Evolutionary conservation across 768 basidiomycete species (phyloP).

Genomic region (Rhizopogon salebrosus): DNA sequence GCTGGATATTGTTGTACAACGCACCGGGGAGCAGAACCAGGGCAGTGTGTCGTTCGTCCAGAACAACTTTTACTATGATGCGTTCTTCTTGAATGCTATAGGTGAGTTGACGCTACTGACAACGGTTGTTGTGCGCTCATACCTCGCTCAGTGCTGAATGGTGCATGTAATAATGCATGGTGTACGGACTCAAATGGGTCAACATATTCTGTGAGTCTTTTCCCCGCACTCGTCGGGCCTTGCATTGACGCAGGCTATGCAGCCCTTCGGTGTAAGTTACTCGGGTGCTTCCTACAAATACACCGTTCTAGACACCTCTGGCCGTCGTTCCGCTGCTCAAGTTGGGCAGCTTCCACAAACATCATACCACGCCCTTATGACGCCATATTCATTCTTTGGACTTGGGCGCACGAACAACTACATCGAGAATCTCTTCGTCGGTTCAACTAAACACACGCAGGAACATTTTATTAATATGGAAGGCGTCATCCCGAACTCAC

Average conservation of each 20-base stretch:
- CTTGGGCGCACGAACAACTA: conserved; percentile 98
- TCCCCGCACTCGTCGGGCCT: background rate
- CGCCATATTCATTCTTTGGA: conserved; percentile 94
- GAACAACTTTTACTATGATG: conserved; percentile 98
- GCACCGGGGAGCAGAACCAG: conserved; percentile 61
- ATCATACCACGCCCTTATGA: conserved; percentile 82
- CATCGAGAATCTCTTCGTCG: conserved; percentile 97
- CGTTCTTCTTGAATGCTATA: conserved; percentile 96
- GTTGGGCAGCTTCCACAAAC: conserved; percentile 93
- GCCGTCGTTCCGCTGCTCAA: conserved; percentile 85
- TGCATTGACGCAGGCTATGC: conserved; percentile 5
- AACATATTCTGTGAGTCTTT: conserved; percentile 65
- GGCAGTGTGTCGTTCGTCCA: conserved; percentile 78
- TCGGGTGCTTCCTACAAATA: conserved; percentile 97
- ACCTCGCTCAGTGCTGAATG: conserved; percentile 69
- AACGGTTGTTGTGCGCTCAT: background rate
- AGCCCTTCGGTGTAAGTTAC: conserved; percentile 94
- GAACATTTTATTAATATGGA: conserved; percentile 90
- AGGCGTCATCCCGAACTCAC: conserved; percentile 96
- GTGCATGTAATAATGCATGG: conserved; percentile 81
- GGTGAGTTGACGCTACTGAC: conserved; percentile 49
- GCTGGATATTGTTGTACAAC: conserved; percentile 87
- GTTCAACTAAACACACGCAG: conserved; percentile 70
- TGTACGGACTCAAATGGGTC: conserved; percentile 63
- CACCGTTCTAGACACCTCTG: conserved; percentile 89